Evolutionary conservation across 2,329 filamentous ascomycete genomes (phyloP), one percentile per base, ranked within the genome.

Genomic region (Diaporthe amygdali): DNA sequence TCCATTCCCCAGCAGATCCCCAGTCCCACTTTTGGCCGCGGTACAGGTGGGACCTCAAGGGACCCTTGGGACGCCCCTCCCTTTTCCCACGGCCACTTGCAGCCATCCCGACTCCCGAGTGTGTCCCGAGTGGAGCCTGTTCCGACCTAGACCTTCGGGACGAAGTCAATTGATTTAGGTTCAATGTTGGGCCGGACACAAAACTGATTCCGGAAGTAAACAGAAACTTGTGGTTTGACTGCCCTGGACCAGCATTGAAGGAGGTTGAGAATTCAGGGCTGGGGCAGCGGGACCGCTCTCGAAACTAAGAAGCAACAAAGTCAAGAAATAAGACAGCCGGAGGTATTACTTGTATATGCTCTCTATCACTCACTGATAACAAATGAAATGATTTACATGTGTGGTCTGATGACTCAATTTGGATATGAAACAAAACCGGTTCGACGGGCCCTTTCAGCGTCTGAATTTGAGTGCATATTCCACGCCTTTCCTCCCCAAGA

Each of bases 401-500:
- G 56, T 46, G 27, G 15, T 22, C 9, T 5, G 34, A 17, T 3
- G 15, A 39, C 27, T 61, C 27, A 15, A 30, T 32, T 52, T 12
- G 32, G 4, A 52, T 15, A 12, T n/a, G 20, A 37, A 17, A 56
- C 30, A 37, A 9, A 25, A 20, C 5, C 15, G 20, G 41, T 27
- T 52, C 14, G 2, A 15, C 7, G 20, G 5, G 5, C 27, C 27
- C 20, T n/a, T 15, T 71, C 34, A 67, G 10, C 54, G 63, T 51
- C 71, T 64, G 1, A 63, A 5, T 6, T 49, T 71, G 17, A 51
- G 44, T 20, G 41, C 47, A 12, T 68, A 71, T 47, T 71, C 74
- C 20, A 72, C 34, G 37, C 68, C 72, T 54, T 71, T 75, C 39
- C 70, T 72, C 49, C 71, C 74, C 32, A 74, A 14, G 17, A 73